phyloP scores from a whole-genome alignment of 805 yeast species.

The Ogataea chonburiensis region DNA sequence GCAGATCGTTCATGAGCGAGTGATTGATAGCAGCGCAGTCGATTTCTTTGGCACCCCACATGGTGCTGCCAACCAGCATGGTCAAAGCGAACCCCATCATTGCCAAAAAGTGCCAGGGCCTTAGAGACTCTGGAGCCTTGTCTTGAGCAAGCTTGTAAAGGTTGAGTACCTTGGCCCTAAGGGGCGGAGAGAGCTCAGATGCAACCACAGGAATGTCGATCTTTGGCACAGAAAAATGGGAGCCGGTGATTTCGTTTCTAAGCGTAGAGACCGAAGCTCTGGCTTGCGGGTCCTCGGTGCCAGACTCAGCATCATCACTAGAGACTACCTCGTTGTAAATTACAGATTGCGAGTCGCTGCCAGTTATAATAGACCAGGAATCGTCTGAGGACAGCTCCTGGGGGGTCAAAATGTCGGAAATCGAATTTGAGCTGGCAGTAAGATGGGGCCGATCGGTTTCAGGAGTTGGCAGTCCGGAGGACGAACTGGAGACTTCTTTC shows the following conservation, averaged over 20 bases:
- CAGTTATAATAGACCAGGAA: slow-evolving; percentile 25
- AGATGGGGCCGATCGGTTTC: slow-evolving; percentile 4
- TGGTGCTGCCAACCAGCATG: slow-evolving; percentile 9
- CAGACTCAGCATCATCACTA: slow-evolving; percentile 20
- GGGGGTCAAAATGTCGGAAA: slow-evolving; percentile 22
- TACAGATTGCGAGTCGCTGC: slow-evolving; percentile 14
- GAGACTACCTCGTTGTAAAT: slow-evolving; percentile 22
- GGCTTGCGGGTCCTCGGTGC: not conserved
- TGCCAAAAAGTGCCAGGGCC: slow-evolving; percentile 18
- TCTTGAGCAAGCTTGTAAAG: not conserved
- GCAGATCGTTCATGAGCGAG: slow-evolving; percentile 8
- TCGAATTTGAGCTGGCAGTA: slow-evolving; percentile 8
- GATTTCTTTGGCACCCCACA: slow-evolving; percentile 7
- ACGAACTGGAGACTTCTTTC: slow-evolving; percentile 9
- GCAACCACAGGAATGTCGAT: slow-evolving; percentile 5
- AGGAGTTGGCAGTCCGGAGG: slow-evolving; percentile 13
- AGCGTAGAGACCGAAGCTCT: slow-evolving; percentile 23
- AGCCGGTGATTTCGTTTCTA: slow-evolving; percentile 14
- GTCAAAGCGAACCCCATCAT: slow-evolving; percentile 14
- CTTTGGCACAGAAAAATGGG: slow-evolving; percentile 18
- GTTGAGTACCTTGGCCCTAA: not conserved
- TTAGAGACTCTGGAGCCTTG: slow-evolving; percentile 9
- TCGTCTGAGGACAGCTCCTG: slow-evolving; percentile 24
- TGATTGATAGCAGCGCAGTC: slow-evolving; percentile 10
- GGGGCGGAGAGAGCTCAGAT: not conserved